Percentiles rank a stretch among this genome's conserved stretches.
Conservation (phyloP, 2,329 filamentous ascomycete species). For the Cercospora nicotianae region DNA sequence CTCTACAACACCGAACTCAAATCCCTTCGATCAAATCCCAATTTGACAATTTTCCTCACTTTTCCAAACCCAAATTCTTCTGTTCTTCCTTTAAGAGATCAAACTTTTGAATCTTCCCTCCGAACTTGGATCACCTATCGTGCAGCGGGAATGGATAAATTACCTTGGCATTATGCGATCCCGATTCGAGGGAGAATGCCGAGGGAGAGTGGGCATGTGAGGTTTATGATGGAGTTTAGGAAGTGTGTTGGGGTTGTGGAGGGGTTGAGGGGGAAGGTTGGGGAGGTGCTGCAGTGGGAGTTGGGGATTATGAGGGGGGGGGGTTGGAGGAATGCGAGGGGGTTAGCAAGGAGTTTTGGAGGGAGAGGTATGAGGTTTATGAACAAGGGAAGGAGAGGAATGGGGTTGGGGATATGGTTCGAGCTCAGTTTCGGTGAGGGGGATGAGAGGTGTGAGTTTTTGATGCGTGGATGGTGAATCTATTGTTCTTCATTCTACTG, state of each 20-base stretch:
- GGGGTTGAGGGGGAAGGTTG: constrained; percentile 14
- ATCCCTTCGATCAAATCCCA: constrained; percentile 30
- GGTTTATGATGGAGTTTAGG: background rate
- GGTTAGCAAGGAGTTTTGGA: background rate
- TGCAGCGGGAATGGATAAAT: constrained; percentile 25
- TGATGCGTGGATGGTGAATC: background rate
- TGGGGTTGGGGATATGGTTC: background rate
- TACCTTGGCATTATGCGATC: constrained; percentile 32
- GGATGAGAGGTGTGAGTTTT: background rate
- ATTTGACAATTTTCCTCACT: constrained; percentile 22
- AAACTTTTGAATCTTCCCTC: background rate
- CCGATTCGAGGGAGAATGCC: background rate
- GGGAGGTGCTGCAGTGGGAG: constrained; percentile 28
- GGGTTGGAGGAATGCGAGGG: constrained; percentile 18
- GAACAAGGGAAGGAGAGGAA: background rate
- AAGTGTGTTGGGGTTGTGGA: constrained; percentile 3
- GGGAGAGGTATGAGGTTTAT: background rate
- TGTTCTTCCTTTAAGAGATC: too few relatives aligned
- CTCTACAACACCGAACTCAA: constrained; percentile 36
- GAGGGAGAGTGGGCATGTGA: background rate
- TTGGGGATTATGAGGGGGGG: constrained; percentile 22
- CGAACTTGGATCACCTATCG: constrained; percentile 30
- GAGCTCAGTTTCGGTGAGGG: background rate
- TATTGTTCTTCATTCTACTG: background rate
- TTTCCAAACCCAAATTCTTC: background rate